Evolutionary conservation across 768 basidiomycete species (phyloP).

Genomic region (Guyanaporus albipodus): DNA sequence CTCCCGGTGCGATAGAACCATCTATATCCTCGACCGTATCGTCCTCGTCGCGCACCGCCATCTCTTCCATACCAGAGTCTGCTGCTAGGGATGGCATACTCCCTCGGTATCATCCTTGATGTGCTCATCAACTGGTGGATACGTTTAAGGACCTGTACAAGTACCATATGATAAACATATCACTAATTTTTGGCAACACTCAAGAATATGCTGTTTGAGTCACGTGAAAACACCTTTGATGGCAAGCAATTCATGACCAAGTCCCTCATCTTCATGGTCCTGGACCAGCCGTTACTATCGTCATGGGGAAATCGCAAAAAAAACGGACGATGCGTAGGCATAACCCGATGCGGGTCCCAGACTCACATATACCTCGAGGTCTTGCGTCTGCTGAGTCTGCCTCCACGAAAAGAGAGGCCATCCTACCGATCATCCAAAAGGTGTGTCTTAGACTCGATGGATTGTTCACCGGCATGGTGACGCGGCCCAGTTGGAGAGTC

Average conservation of each 20-base stretch:
- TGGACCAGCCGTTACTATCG: neutral
- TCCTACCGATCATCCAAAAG: constrained; percentile 89
- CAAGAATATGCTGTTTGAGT: neutral
- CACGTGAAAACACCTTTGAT: too few species aligned
- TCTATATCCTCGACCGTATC: neutral
- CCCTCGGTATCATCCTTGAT: constrained; percentile 29
- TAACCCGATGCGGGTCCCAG: constrained; percentile 92
- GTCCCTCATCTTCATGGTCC: neutral
- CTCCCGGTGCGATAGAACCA: neutral
- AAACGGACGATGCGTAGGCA: constrained; percentile 80
- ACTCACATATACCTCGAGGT: constrained; percentile 84
- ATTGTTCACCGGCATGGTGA: neutral
- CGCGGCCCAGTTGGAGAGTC: constrained; percentile 59
- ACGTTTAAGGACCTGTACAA: constrained; percentile 16
- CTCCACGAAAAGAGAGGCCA: constrained; percentile 71
- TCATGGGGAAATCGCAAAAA: constrained; percentile 94
- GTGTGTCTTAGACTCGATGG: constrained; percentile 36
- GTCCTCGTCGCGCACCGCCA: constrained; percentile 1
- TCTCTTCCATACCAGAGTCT: constrained; percentile 1
- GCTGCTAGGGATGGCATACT: constrained; percentile 17
- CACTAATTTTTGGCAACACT: constrained; percentile 18
- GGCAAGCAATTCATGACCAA: too few species aligned
- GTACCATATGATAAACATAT: constrained; percentile 21
- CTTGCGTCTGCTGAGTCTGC: constrained; percentile 68
- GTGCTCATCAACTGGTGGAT: constrained; percentile 3